phyloP scores from a whole-genome alignment of 2,329 filamentous ascomycete genomes.

The Alternaria longipes region DNA sequence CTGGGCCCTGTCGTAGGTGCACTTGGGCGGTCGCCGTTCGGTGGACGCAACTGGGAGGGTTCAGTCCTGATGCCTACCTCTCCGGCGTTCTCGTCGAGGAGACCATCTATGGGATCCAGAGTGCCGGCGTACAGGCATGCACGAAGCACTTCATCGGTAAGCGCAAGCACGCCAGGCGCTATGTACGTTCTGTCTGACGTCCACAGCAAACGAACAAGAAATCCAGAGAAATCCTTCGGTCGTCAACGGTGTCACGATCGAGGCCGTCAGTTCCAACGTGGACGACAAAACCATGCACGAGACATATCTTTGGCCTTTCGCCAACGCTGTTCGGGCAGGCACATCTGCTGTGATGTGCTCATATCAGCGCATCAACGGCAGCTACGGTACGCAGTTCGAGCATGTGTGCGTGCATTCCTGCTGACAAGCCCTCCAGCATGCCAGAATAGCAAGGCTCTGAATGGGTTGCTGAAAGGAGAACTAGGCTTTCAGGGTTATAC shows the following conservation, averaged over 20 bases:
- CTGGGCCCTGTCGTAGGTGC: slow-evolving; percentile 62
- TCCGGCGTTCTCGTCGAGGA: slow-evolving; percentile 53
- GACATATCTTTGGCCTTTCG: slow-evolving; percentile 66
- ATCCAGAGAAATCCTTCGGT: slow-evolving; percentile 46
- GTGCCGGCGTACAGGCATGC: slow-evolving; percentile 53
- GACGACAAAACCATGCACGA: slow-evolving; percentile 60
- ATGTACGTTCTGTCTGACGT: no score
- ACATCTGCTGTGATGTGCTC: slow-evolving; percentile 67
- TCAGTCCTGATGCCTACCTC: slow-evolving; percentile 54
- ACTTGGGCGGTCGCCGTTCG: slow-evolving; percentile 52
- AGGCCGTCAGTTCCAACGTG: slow-evolving; percentile 68
- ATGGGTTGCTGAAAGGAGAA: slow-evolving; percentile 62
- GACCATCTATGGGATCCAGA: slow-evolving; percentile 52
- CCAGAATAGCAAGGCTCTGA: slow-evolving; percentile 55
- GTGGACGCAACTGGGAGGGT: slow-evolving; percentile 59
- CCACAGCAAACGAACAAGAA: slow-evolving; percentile 70
- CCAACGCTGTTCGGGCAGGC: slow-evolving; percentile 67
- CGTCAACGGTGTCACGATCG: slow-evolving; percentile 56
- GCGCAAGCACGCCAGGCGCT: no score
- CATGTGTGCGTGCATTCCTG: no score
- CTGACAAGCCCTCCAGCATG: no score
- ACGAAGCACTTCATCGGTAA: slow-evolving; percentile 66
- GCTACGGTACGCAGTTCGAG: no score
- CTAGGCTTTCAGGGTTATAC: slow-evolving; percentile 57
- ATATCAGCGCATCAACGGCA: slow-evolving; percentile 40